Evolutionary conservation across 2,329 filamentous ascomycete species (phyloP).

Genomic region (Chaetomium olivaceum): DNA sequence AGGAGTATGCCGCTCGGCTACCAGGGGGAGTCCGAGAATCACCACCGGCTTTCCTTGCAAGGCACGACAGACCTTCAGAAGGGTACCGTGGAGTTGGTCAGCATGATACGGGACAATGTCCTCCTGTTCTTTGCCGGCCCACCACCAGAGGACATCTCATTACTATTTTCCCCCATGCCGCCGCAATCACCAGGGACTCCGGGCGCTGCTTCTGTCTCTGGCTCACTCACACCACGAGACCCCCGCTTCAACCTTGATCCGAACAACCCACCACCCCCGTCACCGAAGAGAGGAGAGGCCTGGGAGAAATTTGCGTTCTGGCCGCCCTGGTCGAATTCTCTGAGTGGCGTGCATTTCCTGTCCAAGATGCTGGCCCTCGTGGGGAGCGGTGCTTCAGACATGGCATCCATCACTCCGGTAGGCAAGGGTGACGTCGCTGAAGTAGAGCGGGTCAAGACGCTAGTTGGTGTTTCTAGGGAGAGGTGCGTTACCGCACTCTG

Average conservation of each 20-base stretch:
- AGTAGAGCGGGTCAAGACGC: constrained; percentile 69
- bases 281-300: constrained; percentile 74
- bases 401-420: constrained; percentile 73
- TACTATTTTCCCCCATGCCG: constrained; percentile 79
- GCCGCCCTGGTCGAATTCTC: constrained; percentile 88
- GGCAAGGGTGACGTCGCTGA: constrained; percentile 55
- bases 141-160: constrained; percentile 86
- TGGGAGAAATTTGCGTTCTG: constrained; percentile 97
- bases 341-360: constrained; percentile 90
- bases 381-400: constrained; percentile 82
- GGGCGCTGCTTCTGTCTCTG: constrained; percentile 48
- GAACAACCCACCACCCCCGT: constrained; percentile 72
- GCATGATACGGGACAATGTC: constrained; percentile 76
- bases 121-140: constrained; percentile 82
- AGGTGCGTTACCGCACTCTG: constrained; percentile 83
- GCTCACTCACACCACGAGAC: constrained; percentile 58
- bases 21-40: constrained; percentile 75
- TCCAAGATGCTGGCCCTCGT: constrained; percentile 78
- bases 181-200: constrained; percentile 71
- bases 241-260: constrained; percentile 79
- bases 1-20: constrained; percentile 75
- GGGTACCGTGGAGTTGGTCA: constrained; percentile 79
- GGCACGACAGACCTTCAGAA: constrained; percentile 72
- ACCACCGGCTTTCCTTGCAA: constrained; percentile 75
- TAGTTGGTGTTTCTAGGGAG: constrained; percentile 80